A percentile compares a stretch with the other conserved stretches of the same genome.
phyloP scores from a whole-genome alignment of 306 rosid genomes.

The Notholithocarpus densiflorus region DNA sequence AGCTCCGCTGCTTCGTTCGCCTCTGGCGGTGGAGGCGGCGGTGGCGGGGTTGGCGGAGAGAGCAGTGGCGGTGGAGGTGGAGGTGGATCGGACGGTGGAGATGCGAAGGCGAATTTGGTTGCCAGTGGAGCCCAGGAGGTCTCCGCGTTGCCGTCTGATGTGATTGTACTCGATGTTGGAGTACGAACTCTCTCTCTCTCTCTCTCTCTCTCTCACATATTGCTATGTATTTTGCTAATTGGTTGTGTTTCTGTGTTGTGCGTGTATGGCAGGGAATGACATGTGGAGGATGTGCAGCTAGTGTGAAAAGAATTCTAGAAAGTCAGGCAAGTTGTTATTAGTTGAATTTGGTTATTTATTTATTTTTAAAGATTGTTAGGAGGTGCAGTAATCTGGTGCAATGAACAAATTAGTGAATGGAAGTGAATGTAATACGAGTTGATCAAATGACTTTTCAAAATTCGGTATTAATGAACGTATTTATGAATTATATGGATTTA shows the following conservation, averaged over 20 bases:
- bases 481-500: no score
- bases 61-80: slow-evolving; percentile 27
- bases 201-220: no score
- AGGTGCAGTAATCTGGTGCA: neutral
- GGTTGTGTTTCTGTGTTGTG: neutral
- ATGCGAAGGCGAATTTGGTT: slow-evolving; percentile 43
- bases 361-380: no score
- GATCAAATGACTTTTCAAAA: no score
- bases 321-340: slow-evolving; percentile 53
- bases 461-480: no score
- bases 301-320: slow-evolving; percentile 71
- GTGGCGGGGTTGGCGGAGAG: slow-evolving; percentile 41
- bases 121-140: slow-evolving; percentile 49
- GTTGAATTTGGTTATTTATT: neutral
- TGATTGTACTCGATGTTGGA: slow-evolving; percentile 83
- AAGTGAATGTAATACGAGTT: no score
- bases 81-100: slow-evolving; percentile 47
- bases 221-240: neutral
- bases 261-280: slow-evolving; percentile 46
- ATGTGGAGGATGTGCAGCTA: slow-evolving; percentile 80
- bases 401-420: no score
- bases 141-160: slow-evolving; percentile 52
- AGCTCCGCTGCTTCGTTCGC: slow-evolving; percentile 55
- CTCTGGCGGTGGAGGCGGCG: slow-evolving; percentile 54
- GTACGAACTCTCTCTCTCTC: slow-evolving; percentile 34